These are phyloP conservation scores for Schizopora paradoxa DNA, from an alignment of 1,284 basidiomycete genomes.

Conservation along the genomic window DNA sequence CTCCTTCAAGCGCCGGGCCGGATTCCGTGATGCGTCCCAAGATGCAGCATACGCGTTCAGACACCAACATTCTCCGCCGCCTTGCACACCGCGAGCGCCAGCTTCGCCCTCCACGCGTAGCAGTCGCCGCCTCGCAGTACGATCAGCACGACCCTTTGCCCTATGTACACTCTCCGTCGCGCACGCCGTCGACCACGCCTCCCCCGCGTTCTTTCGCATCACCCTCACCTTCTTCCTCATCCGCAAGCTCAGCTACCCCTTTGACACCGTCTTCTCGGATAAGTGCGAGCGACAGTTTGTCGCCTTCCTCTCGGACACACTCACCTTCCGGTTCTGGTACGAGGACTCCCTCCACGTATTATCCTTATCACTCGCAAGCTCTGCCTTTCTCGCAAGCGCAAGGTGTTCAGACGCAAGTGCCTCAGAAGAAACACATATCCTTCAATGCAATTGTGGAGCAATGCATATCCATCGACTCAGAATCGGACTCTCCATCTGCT, in stretches of 20 bases:
- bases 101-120: conserved; percentile 12
- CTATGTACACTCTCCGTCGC: conserved; percentile 37
- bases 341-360: too few species aligned
- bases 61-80: conserved; percentile 58
- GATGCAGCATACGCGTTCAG: conserved; percentile 77
- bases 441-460: conserved; percentile 99
- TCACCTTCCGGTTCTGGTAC: background rate
- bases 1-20: conserved; percentile 23
- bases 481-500: background rate
- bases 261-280: too few species aligned
- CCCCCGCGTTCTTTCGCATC: too few species aligned
- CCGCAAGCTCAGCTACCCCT: too few species aligned
- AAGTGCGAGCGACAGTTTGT: background rate
- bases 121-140: conserved; percentile 2
- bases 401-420: conserved; percentile 21
- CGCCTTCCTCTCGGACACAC: background rate
- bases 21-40: conserved; percentile 40
- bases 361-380: too few species aligned
- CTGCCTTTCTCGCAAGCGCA: too few species aligned
- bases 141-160: background rate
- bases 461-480: conserved; percentile 86
- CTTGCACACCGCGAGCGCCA: conserved; percentile 6
- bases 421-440: conserved; percentile 80
- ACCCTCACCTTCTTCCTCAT: too few species aligned
- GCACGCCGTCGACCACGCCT: conserved; percentile 29